A percentile compares a stretch with the other conserved stretches of the same genome.
These are phyloP conservation scores for Metschnikowia anglica DNA, from an alignment of 805 yeast species.

Conservation along the genomic window DNA sequence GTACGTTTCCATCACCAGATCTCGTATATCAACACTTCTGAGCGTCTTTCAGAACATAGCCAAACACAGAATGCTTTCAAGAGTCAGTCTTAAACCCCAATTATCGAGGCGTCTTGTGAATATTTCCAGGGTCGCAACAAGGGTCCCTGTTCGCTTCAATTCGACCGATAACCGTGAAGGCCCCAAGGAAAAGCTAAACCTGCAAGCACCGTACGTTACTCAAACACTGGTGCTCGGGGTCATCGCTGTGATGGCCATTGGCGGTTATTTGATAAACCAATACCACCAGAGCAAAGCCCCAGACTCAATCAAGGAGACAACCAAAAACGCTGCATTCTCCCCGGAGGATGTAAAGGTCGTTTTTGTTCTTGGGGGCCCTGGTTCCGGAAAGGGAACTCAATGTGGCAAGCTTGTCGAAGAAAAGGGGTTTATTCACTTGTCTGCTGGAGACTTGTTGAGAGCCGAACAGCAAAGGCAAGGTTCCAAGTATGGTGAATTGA, in stretches of 20 bases:
- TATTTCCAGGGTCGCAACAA: neutral
- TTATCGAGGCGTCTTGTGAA: neutral
- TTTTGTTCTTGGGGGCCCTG: conserved; percentile 96
- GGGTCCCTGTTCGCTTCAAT: conserved; percentile 4
- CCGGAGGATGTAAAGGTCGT: conserved; percentile 72
- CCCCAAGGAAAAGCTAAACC: conserved; percentile 5
- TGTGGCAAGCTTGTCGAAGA: conserved; percentile 81
- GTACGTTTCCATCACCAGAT: conserved; percentile 5
- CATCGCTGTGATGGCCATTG: conserved; percentile 9
- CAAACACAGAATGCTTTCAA: conserved; percentile 9
- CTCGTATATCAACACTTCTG: neutral
- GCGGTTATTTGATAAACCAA: conserved; percentile 7
- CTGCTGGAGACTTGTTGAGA: conserved; percentile 95
- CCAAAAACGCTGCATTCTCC: conserved; percentile 46
- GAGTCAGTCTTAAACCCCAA: conserved; percentile 3
- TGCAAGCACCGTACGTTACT: conserved; percentile 10
- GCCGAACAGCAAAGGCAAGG: conserved; percentile 86
- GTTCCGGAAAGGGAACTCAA: conserved; percentile 97
- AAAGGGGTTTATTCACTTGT: conserved; percentile 78
- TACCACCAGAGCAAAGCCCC: conserved; percentile 8
- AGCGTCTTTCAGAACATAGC: neutral
- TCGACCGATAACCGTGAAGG: conserved; percentile 8
- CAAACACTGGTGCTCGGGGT: conserved; percentile 11
- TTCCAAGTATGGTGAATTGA: conserved; percentile 81
- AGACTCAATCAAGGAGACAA: conserved; percentile 32